These are phyloP conservation scores for Globisporangium alternatum DNA, from an alignment of 352 stramenopile species.

Conservation along the genomic window DNA sequence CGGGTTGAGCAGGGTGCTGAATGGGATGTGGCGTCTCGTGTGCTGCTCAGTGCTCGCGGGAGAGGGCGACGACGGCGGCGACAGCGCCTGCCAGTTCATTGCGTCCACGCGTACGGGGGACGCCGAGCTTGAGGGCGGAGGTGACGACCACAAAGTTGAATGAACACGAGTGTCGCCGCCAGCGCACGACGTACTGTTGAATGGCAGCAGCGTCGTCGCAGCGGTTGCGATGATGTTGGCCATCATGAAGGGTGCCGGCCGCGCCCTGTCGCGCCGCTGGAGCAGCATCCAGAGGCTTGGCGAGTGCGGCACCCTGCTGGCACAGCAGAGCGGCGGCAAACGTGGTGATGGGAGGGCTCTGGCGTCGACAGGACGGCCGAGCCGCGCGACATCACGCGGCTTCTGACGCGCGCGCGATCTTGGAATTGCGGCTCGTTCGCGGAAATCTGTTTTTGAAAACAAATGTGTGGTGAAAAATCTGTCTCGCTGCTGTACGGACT, in stretches of 20 bases:
- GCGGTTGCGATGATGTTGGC: no score
- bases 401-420: not conserved
- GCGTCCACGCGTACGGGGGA: not conserved
- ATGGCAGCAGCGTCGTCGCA: not conserved
- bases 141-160: not conserved
- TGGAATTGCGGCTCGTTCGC: not conserved
- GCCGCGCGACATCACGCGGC: not conserved
- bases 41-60: not conserved
- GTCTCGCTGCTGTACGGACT: not conserved
- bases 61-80: not conserved
- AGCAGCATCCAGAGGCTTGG: no score
- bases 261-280: no score
- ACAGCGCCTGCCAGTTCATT: not conserved
- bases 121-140: not conserved
- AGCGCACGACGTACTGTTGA: not conserved
- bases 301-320: not conserved
- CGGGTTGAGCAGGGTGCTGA: constrained; percentile 9
- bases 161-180: not conserved
- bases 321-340: not conserved
- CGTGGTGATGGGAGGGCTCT: not conserved
- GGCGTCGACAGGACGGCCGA: not conserved
- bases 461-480: not conserved
- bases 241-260: no score
- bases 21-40: not conserved
- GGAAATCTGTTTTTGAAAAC: not conserved